Base-by-base conservation (phyloP, 176 grass and related monocot species). In the Rhynchospora breviuscula region DNA sequence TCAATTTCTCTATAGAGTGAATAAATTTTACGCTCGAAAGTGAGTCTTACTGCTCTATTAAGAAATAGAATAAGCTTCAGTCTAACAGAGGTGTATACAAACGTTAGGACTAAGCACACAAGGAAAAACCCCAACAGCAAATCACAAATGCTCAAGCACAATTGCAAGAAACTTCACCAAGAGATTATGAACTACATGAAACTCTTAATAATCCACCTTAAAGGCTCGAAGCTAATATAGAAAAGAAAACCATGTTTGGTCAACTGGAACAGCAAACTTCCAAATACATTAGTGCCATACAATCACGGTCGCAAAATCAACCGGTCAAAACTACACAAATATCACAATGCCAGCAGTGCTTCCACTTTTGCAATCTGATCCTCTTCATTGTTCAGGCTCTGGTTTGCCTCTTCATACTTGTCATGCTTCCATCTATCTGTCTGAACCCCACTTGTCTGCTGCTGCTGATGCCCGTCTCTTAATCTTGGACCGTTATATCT, bases 361-460 rank as follows among this genome's bases (percentile, higher is more conserved):
- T 95, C 96, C 44, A 99, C 85, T 91, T 95, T 95, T 7, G 93
- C 92, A 85, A 99, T 88, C 85, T 95, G 93, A 35, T 99, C 96
- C 87, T 99, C 93, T 85, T 95, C 91, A 3, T 90, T 99, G 88
- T 88, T 86, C 10, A 86, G 91, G 79, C 86, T 89, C 84, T 85
- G 89, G 63, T 90, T 95, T 6, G 86, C 84, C 84, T 99, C 88
- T 66, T 99, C 91, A 84, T 90, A 99, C 63, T 91, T 89, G 83
- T 99, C 96, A 89, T 95, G 96, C 86, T 92, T 95, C 93, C 96
- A 99, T 88, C 88, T 99, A 57, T 99, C 88, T 67, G 35, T 87
- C 74, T 91, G 82, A 79, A 74, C 74, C 80, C 82, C 89, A 59
- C 67, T 74, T 29, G 46, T 64, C 31, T 86, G 88, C n/a, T 89